Evolutionary conservation across 768 basidiomycete genomes (phyloP), one percentile per base, ranked within the genome.

Genomic region (Boletus rex-veris): DNA sequence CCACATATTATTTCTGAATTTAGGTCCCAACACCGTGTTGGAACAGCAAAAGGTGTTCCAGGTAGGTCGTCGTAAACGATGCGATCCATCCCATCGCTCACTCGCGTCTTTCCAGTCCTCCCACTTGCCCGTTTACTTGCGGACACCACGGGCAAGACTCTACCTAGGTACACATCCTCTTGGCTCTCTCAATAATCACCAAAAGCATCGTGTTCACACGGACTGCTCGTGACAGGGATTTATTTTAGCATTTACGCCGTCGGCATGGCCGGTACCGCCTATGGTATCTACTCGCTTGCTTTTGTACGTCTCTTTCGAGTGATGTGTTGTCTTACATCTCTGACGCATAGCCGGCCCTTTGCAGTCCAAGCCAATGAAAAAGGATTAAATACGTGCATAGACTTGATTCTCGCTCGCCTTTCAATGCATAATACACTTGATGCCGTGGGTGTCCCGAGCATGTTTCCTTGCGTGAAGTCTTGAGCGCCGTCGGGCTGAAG

Each of bases 11-110:
- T 16, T 7, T 9, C 8, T 15, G 16, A 38, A 35, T 10, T 4
- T 15, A 83, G 83, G 79, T 68, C 85, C 83, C 60, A 88, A 91
- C 75, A 67, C 68, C 50, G 77, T 89, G 57, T 69, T 81, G 39
- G 81, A 85, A 73, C 84, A 73, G 66, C 89, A 91, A 72, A 81
- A 73, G 74, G 55, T 66, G 42, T 77, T 82, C 69, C 90, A 91
- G 78, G 90, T 89, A 54, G 35, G 68, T 45, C 38, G 9, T 16
- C 1, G 9, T 40, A 30, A 2, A 12, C 11, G 18, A 48, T 52
- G 10, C 11, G 18, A 48, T 52, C 19, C 43, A 28, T 41, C 47
- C 55, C 9, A 3, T 38, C 37, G 19, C 55, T 45, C 58, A 58
- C 51, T 51, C 18, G 7, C 10, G 15, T 40, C 41, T 50, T 48